A percentile compares a stretch with the other conserved stretches of the same genome.
phyloP scores from a whole-genome alignment of 1,139 yeast species.

The Entelexis sorbosivorans region DNA sequence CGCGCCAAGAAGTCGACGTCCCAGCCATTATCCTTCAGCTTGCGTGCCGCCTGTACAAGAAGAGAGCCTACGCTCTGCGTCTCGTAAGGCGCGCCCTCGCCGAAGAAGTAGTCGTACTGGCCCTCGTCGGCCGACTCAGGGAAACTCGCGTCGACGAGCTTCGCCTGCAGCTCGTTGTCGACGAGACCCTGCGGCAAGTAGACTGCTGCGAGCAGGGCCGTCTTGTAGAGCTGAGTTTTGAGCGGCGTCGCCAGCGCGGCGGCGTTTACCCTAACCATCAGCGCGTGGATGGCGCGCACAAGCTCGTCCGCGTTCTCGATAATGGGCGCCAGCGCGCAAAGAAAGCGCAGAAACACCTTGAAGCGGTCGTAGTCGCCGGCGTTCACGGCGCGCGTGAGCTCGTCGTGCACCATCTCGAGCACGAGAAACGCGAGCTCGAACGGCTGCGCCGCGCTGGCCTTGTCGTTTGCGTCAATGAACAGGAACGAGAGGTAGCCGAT shows the following conservation, averaged over 20 bases:
- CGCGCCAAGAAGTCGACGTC: constrained; percentile 9
- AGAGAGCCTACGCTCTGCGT: constrained; percentile 2
- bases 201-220: constrained; percentile 20
- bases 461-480: constrained; percentile 41
- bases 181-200: constrained; percentile 13
- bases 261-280: constrained; percentile 24
- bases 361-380: constrained; percentile 49
- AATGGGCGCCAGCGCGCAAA: constrained; percentile 36
- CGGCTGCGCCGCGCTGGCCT: constrained; percentile 25
- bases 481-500: constrained; percentile 60
- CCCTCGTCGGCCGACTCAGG: constrained; percentile 1
- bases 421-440: constrained; percentile 55
- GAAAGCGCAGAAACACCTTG: constrained; percentile 59
- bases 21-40: constrained; percentile 10
- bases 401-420: constrained; percentile 56
- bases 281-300: constrained; percentile 42
- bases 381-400: constrained; percentile 46
- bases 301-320: constrained; percentile 45
- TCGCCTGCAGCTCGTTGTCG: constrained; percentile 10
- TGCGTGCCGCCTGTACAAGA: constrained; percentile 9
- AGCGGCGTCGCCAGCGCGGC: background rate
- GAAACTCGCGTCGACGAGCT: constrained; percentile 4
- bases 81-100: constrained; percentile 13
- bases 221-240: constrained; percentile 20
- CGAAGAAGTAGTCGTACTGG: constrained; percentile 9